Conservation (phyloP, 345 rosid species). For the Eucalyptus polybractea region DNA sequence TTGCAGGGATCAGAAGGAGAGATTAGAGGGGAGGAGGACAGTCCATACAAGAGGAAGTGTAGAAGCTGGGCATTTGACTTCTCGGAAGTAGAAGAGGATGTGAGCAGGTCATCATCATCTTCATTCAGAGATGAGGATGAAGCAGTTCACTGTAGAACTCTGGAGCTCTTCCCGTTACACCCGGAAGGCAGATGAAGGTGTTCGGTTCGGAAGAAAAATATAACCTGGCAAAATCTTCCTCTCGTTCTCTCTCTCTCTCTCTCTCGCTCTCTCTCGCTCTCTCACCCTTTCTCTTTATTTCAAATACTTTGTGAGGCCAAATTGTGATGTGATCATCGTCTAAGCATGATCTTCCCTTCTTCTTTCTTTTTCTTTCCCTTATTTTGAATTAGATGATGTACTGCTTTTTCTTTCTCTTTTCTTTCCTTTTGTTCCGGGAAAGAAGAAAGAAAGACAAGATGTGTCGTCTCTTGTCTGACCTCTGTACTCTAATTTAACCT, state of each 20-base stretch:
- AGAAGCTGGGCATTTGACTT: slow-evolving; percentile 75
- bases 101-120: background rate
- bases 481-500: background rate
- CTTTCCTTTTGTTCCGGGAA: background rate
- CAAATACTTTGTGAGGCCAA: background rate
- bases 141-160: slow-evolving; percentile 41
- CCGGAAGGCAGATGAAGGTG: slow-evolving; percentile 64
- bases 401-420: background rate
- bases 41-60: slow-evolving; percentile 79
- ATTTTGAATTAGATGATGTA: background rate
- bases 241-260: background rate
- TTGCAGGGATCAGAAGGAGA: background rate
- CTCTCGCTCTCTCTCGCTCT: background rate
- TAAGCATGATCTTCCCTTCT: background rate
- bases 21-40: slow-evolving; percentile 31
- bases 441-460: background rate
- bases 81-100: slow-evolving; percentile 39
- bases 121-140: slow-evolving; percentile 12
- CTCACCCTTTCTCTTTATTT: background rate
- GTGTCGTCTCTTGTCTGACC: background rate
- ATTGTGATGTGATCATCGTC: background rate
- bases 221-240: background rate
- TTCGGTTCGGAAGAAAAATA: background rate
- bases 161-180: slow-evolving; percentile 92
- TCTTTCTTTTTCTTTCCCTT: background rate